Evolutionary conservation across 495 filamentous ascomycete species (phyloP), one percentile per base, ranked within the genome.

Genomic region (Penicillium bialowiezense): DNA sequence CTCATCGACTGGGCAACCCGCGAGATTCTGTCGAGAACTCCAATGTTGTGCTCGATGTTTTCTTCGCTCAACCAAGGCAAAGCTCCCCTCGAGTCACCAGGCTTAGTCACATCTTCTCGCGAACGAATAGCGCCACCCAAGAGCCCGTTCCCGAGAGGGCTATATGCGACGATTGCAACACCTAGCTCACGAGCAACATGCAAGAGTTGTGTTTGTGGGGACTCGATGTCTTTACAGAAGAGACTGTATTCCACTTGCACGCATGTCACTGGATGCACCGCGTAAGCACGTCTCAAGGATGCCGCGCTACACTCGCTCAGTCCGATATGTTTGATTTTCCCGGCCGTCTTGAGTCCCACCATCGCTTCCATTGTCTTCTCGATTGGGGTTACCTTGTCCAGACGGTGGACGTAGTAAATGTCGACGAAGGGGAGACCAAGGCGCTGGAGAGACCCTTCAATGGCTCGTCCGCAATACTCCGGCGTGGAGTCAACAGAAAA

Each of bases 171-270:
- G 18, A 83, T 61, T 0, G 82, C 77, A 8, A 86, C 70, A 2
- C 81, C 85, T 10, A 90, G 76, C 58, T 87, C 83, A 4, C 83
- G 74, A 35, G 69, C 73, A 1, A 79, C 75, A n/a, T 75, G 64
- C 3, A 87, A 60, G 0, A 88, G 63, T 15, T 59, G 51, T 1
- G 71, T 71, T 14, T 77, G 50, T 0, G 71, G 61, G 0, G 59
- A 63, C 60, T 88, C 82, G 40, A 87, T 82, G 5, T 85, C 83
- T 20, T 75, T 70, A 1, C 67, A 60, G 51, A 83, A 86, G 0
- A 79, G 76, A 0, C 68, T 77, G 61, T 85, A 87, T 57, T 88
- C 85, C 10, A 87, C 65, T 63, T 90, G 80, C n/a, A 84, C 77
- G 13, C 76, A 77, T n/a, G 75, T 56, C 18, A 90, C 77, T 3